Percentiles rank a stretch among this genome's conserved stretches.
phyloP scores from a whole-genome alignment of 2,329 filamentous ascomycete genomes.

The Rhytidhysteron rufulum region DNA sequence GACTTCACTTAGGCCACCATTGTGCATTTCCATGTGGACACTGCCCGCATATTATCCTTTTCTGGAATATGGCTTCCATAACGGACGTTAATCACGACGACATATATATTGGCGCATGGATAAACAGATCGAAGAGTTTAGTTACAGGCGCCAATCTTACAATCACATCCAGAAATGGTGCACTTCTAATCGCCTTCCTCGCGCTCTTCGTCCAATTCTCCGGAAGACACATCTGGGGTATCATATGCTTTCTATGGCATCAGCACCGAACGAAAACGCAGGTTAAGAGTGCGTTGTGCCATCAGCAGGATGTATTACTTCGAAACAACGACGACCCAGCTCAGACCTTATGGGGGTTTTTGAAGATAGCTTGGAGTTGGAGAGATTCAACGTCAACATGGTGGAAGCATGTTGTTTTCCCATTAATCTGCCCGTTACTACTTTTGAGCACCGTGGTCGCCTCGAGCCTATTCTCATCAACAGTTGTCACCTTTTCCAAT shows the following conservation, averaged over 20 bases:
- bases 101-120: slow-evolving; percentile 21
- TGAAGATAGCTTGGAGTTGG: slow-evolving; percentile 8
- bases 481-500: slow-evolving; percentile 5
- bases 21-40: too few species aligned
- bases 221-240: slow-evolving; percentile 9
- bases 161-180: slow-evolving; percentile 15
- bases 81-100: slow-evolving; percentile 5
- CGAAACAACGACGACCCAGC: slow-evolving; percentile 6
- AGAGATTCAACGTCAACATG: slow-evolving; percentile 1
- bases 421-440: slow-evolving; percentile 3
- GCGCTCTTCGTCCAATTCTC: slow-evolving; percentile 20
- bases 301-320: slow-evolving; percentile 7
- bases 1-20: too few species aligned
- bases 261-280: slow-evolving; percentile 2
- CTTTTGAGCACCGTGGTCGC: slow-evolving; percentile 3
- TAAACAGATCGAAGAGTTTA: slow-evolving; percentile 18
- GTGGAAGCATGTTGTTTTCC: slow-evolving; percentile 2
- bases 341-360: slow-evolving; percentile 5
- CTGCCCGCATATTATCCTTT: too few species aligned
- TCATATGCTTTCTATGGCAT: slow-evolving; percentile 8
- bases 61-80: slow-evolving; percentile 6
- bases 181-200: slow-evolving; percentile 22
- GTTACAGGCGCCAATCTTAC: slow-evolving; percentile 24
- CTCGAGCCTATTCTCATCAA: slow-evolving; percentile 7
- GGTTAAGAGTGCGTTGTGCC: slow-evolving; percentile 3